These are phyloP conservation scores for Pharnaceum exiguum DNA, from an alignment of 148 eudicot species.

Conservation along the genomic window DNA sequence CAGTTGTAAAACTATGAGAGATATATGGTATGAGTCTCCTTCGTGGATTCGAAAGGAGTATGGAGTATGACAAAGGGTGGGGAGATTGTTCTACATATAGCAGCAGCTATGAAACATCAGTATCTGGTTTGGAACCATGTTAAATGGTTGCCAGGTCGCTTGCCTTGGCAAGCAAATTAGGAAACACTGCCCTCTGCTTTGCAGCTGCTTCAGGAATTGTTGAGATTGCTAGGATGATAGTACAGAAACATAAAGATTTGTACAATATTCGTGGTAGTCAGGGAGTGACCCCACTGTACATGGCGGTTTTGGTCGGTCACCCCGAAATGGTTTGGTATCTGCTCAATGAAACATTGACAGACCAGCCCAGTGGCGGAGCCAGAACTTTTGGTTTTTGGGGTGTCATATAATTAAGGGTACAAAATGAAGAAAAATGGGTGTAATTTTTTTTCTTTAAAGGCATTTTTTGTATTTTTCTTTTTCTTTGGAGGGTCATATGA, in stretches of 20 bases:
- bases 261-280: slow-evolving; percentile 17
- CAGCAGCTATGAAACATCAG: slow-evolving; percentile 16
- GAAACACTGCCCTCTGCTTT: slow-evolving; percentile 19
- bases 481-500: no score
- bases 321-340: slow-evolving; percentile 18
- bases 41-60: slow-evolving; percentile 4
- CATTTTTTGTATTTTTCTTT: no score
- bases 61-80: slow-evolving; percentile 19
- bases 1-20: not conserved
- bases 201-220: slow-evolving; percentile 22
- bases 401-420: no score
- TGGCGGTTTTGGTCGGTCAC: slow-evolving; percentile 19
- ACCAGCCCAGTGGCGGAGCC: no score
- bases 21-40: not conserved
- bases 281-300: slow-evolving; percentile 23
- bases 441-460: no score
- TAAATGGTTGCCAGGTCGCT: not conserved
- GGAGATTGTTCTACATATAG: slow-evolving; percentile 19
- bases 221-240: slow-evolving; percentile 18
- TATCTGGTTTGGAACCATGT: slow-evolving; percentile 5
- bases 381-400: no score
- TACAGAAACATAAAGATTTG: slow-evolving; percentile 4
- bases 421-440: no score
- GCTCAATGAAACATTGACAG: not conserved
- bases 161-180: slow-evolving; percentile 2